Conservation (phyloP, 1,284 basidiomycete species). For the Fomes fomentarius region DNA sequence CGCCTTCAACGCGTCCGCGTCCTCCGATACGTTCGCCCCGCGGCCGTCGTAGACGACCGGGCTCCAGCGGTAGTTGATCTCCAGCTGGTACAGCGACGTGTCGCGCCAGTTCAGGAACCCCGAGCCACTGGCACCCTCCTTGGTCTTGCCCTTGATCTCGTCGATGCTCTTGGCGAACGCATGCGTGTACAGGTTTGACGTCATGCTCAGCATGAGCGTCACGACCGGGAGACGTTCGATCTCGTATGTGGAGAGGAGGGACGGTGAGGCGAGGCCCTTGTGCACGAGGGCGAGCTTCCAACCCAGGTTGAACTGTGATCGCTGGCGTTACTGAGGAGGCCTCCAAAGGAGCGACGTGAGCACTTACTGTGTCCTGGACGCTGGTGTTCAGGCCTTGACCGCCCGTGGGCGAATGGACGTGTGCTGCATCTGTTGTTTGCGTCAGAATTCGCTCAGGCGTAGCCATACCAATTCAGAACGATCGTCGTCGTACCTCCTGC, state of each 20-base stretch:
- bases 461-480: too few species aligned
- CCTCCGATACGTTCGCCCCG: conserved; percentile 4
- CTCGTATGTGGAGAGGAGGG: conserved; percentile 29
- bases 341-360: too few species aligned
- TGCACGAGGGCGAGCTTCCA: conserved; percentile 38
- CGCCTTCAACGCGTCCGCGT: conserved; percentile 11
- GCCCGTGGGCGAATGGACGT: conserved; percentile 36
- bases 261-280: conserved; percentile 27
- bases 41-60: conserved; percentile 45
- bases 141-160: neutral
- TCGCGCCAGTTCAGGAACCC: conserved; percentile 11
- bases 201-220: conserved; percentile 28
- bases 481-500: conserved; percentile 41
- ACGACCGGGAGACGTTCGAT: conserved; percentile 35
- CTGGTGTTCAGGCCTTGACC: conserved; percentile 35
- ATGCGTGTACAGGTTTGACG: conserved; percentile 13
- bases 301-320: conserved; percentile 32
- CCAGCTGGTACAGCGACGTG: conserved; percentile 39
- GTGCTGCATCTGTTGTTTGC: conserved; percentile 29
- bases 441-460: too few species aligned
- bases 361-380: conserved; percentile 28
- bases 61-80: conserved; percentile 53
- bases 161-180: neutral
- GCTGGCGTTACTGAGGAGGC: too few species aligned
- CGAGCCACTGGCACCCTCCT: neutral